Evolutionary conservation across 345 rosid species (phyloP).

Genomic region (Salix udensis): DNA sequence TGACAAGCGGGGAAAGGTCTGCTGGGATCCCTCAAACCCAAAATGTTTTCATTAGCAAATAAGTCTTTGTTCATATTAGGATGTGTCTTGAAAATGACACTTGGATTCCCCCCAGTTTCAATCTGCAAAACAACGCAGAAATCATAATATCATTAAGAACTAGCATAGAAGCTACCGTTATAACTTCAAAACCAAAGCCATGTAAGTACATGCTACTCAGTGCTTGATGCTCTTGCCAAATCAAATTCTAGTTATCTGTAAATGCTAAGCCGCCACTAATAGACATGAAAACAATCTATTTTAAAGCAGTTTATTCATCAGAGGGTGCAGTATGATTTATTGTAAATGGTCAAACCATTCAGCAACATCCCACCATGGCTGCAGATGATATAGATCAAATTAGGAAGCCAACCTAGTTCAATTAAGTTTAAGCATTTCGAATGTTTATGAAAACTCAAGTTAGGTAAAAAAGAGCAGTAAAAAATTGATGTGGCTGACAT

Average conservation of each 20-base stretch:
- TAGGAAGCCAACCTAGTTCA: background rate
- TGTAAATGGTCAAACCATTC: background rate
- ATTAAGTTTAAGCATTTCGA: background rate
- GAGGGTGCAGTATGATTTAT: background rate
- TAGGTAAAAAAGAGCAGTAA: background rate
- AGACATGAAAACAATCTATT: background rate
- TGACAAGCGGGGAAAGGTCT: conserved; percentile 93
- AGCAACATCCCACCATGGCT: background rate
- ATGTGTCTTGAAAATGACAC: conserved; percentile 85
- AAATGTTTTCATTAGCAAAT: conserved; percentile 66
- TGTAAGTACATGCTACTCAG: background rate
- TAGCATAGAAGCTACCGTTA: background rate
- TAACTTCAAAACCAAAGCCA: background rate
- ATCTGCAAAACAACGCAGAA: conserved; percentile 40
- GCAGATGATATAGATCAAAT: background rate
- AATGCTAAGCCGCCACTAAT: background rate
- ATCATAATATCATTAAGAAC: background rate
- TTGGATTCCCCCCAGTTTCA: conserved; percentile 82
- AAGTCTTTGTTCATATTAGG: conserved; percentile 92
- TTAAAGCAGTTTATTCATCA: background rate
- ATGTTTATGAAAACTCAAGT: background rate
- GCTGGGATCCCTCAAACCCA: conserved; percentile 88
- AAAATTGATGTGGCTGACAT: background rate
- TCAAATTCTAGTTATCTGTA: background rate
- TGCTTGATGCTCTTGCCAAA: background rate